These are phyloP conservation scores for Aureobasidium namibiae DNA, from an alignment of 2,329 filamentous ascomycete genomes.

Conservation along the genomic window DNA sequence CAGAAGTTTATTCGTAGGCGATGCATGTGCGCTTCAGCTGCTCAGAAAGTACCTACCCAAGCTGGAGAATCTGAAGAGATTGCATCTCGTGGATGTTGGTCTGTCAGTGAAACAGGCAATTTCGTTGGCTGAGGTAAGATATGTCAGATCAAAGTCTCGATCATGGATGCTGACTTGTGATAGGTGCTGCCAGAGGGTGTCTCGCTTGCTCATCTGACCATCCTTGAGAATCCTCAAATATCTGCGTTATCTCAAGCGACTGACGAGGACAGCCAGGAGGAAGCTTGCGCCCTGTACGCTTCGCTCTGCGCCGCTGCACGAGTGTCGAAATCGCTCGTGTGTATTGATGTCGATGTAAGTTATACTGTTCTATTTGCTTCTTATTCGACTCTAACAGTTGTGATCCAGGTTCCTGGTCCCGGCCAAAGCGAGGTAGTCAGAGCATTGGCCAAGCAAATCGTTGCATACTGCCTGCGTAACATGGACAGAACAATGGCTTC, in stretches of 20 bases:
- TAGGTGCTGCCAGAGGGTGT: constrained; percentile 70
- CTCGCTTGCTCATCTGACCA: constrained; percentile 74
- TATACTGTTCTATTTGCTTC: not conserved
- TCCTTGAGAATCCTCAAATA: constrained; percentile 73
- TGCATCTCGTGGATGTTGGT: constrained; percentile 78
- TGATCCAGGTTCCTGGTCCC: constrained; percentile 53
- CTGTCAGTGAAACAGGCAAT: constrained; percentile 85
- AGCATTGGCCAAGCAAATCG: constrained; percentile 85
- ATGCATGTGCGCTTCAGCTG: constrained; percentile 54
- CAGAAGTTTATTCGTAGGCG: constrained; percentile 63
- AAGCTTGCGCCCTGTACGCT: constrained; percentile 87
- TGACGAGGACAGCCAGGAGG: constrained; percentile 75
- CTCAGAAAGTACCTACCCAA: constrained; percentile 80
- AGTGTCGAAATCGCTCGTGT: constrained; percentile 74
- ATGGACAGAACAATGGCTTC: constrained; percentile 72
- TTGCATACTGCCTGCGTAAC: constrained; percentile 87
- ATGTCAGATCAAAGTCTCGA: no score
- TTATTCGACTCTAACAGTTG: not conserved
- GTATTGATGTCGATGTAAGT: constrained; percentile 73
- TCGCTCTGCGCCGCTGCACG: constrained; percentile 82
- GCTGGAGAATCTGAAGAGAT: constrained; percentile 66
- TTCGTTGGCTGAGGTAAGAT: constrained; percentile 61
- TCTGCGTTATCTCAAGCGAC: constrained; percentile 63
- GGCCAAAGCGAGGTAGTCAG: constrained; percentile 86
- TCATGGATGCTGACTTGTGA: not conserved